phyloP scores from a whole-genome alignment of 768 basidiomycete genomes.

The Suillus spraguei region DNA sequence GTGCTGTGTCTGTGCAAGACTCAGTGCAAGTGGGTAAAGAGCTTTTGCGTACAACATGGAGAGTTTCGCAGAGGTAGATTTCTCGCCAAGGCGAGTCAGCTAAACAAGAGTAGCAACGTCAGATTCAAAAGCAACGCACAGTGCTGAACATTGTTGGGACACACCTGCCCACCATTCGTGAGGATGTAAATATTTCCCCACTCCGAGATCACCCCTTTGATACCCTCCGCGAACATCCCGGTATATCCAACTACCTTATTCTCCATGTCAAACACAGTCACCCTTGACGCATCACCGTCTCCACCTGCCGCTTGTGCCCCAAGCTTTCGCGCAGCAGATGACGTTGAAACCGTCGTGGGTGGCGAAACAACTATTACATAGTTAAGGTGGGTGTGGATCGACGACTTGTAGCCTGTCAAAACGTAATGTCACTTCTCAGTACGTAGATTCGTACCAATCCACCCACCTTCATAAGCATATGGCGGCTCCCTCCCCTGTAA shows the following conservation, averaged over 20 bases:
- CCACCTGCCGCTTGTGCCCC: constrained; percentile 22
- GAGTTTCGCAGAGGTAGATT: constrained; percentile 35
- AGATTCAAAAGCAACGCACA: not conserved
- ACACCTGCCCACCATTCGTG: constrained; percentile 78
- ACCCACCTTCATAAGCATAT: constrained; percentile 88
- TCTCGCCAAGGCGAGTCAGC: constrained; percentile 73
- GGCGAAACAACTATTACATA: constrained; percentile 92
- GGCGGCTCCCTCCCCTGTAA: constrained; percentile 82
- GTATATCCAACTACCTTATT: constrained; percentile 90
- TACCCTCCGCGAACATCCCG: constrained; percentile 79
- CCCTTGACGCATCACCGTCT: constrained; percentile 66
- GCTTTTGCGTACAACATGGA: too few relatives aligned
- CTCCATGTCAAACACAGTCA: constrained; percentile 88
- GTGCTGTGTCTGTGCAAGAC: too few relatives aligned
- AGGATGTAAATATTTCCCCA: constrained; percentile 84
- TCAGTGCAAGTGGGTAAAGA: too few relatives aligned
- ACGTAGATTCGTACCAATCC: not conserved
- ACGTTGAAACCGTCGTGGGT: constrained; percentile 62
- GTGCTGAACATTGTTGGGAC: constrained; percentile 5
- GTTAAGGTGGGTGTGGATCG: constrained; percentile 75
- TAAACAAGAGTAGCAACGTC: constrained; percentile 27
- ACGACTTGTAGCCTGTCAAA: constrained; percentile 52
- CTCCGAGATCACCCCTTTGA: constrained; percentile 78
- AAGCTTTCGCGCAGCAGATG: constrained; percentile 53
- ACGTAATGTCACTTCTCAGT: constrained; percentile 1